Conservation (phyloP, 2,329 filamentous ascomycete genomes). For the Talaromyces marneffei region DNA sequence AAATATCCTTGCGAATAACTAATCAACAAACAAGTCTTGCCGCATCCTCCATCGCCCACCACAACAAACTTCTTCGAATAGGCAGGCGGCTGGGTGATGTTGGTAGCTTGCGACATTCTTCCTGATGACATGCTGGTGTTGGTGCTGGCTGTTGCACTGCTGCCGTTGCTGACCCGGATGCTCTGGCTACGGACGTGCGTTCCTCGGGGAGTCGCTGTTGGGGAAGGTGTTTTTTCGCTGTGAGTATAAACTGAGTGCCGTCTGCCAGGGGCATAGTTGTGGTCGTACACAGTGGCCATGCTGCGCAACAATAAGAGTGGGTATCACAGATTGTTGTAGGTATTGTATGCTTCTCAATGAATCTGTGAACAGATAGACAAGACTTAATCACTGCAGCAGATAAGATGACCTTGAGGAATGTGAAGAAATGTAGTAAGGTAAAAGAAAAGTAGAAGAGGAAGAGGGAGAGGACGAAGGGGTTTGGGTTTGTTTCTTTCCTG, state of each 20-base stretch:
- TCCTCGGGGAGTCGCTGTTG: conserved; percentile 38
- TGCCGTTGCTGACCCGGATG: conserved; percentile 72
- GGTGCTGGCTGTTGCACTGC: conserved; percentile 58
- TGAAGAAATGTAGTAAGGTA: background rate
- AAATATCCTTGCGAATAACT: conserved; percentile 99
- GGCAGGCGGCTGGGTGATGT: conserved; percentile 81
- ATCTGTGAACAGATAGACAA: background rate
- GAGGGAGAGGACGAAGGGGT: conserved; percentile 19
- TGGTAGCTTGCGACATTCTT: conserved; percentile 71
- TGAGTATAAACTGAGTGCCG: conserved; percentile 46
- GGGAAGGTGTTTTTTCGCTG: conserved; percentile 29
- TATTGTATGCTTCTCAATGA: background rate
- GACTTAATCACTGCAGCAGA: background rate
- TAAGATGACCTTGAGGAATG: too few species aligned
- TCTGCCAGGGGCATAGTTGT: conserved; percentile 50
- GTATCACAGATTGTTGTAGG: background rate
- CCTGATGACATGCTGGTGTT: conserved; percentile 69
- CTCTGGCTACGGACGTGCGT: conserved; percentile 50
- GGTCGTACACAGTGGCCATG: conserved; percentile 3
- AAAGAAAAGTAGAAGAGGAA: conserved; percentile 12
- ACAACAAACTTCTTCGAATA: conserved; percentile 99
- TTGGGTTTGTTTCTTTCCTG: conserved; percentile 13
- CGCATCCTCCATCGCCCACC: conserved; percentile 94
- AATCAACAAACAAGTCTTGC: conserved; percentile 97
- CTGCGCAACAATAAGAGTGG: conserved; percentile 1